Base-by-base conservation (phyloP, 768 basidiomycete species). In the Tulasnella sp. region DNA sequence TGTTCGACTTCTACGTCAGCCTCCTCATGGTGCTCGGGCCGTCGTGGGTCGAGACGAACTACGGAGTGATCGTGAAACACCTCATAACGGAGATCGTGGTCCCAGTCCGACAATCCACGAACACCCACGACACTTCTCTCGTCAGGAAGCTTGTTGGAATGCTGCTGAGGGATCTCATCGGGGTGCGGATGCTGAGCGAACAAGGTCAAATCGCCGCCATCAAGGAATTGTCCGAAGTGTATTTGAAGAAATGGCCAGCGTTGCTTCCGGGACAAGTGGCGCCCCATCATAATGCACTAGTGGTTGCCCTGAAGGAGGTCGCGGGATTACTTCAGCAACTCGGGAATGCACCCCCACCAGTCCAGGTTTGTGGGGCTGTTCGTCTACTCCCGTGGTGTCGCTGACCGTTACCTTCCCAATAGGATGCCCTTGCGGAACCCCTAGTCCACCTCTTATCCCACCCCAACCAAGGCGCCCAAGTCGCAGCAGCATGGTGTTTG, bases 161-260 rank as follows among this genome's bases (percentile, higher is more conserved):
- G 44, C 83, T 99, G 16, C 86, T 98, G 41, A 89, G 96, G 76
- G 95, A 98, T 83, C 89, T 98, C 40, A 91, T 99, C 64, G 96
- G 95, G 2, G 91, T 94, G 1, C 88, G 97, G 81, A 93, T 98
- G 89, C 86, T 99, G 82, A 94, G 94, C 81, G 97, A 99, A 84
- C 95, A 96, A 84, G 97, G 94, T 0, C 97, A 99, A 86, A 97
- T 99, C 72, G 88, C 89, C 40, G 97, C 97, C 2, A 94, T 98
- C 46, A 92, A 94, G 83, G 97, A 98, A 82, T 87, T 98, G 60
- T 92, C 94, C 0, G 92, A 89, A 48, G 88, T 90, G 5, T 98
- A 96, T 85, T 87, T 98, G 81, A 96, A 94, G 85, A 90, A 95
- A 77, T 98, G 96, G 96, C 96, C 96, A 1, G 93, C 95, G 0